These are phyloP conservation scores for Coniochaeta sp. DNA, from an alignment of 2,329 filamentous ascomycete species.

Conservation along the genomic window DNA sequence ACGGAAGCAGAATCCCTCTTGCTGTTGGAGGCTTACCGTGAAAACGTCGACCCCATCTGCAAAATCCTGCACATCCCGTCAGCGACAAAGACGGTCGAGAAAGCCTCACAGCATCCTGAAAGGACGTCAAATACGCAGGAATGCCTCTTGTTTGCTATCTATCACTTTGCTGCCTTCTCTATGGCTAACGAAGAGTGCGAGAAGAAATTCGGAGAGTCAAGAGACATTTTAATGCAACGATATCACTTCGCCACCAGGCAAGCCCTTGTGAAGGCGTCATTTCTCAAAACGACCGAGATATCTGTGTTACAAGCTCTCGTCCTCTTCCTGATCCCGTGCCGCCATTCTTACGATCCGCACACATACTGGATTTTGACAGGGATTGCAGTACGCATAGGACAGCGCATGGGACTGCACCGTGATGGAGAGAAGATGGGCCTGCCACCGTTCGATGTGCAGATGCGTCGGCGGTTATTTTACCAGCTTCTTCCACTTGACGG, in stretches of 20 bases:
- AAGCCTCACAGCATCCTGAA: slow-evolving; percentile 9
- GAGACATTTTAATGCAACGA: slow-evolving; percentile 23
- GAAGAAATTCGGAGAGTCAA: slow-evolving; percentile 25
- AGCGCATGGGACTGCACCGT: slow-evolving; percentile 44
- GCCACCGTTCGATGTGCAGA: slow-evolving; percentile 39
- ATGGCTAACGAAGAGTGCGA: slow-evolving; percentile 33
- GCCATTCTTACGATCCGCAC: slow-evolving; percentile 34
- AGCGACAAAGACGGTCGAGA: slow-evolving; percentile 11
- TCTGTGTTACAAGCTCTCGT: slow-evolving; percentile 45
- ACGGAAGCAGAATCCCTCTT: slow-evolving; percentile 11
- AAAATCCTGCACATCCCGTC: slow-evolving; percentile 19
- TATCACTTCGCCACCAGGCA: slow-evolving; percentile 35
- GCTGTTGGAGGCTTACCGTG: slow-evolving; percentile 16
- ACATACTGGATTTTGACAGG: slow-evolving; percentile 44
- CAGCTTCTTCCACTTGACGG: slow-evolving; percentile 35
- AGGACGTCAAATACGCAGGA: slow-evolving; percentile 20
- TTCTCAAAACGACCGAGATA: slow-evolving; percentile 43
- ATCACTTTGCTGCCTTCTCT: slow-evolving; percentile 29
- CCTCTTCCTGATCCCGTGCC: slow-evolving; percentile 33
- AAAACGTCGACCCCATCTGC: slow-evolving; percentile 17
- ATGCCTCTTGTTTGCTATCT: slow-evolving; percentile 35
- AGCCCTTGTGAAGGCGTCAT: slow-evolving; percentile 40
- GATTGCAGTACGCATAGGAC: slow-evolving; percentile 42
- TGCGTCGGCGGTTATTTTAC: slow-evolving; percentile 48
- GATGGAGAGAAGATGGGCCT: slow-evolving; percentile 29